phyloP scores from a whole-genome alignment of 169 alveolate genomes.

The Plasmodium vinckei region DNA sequence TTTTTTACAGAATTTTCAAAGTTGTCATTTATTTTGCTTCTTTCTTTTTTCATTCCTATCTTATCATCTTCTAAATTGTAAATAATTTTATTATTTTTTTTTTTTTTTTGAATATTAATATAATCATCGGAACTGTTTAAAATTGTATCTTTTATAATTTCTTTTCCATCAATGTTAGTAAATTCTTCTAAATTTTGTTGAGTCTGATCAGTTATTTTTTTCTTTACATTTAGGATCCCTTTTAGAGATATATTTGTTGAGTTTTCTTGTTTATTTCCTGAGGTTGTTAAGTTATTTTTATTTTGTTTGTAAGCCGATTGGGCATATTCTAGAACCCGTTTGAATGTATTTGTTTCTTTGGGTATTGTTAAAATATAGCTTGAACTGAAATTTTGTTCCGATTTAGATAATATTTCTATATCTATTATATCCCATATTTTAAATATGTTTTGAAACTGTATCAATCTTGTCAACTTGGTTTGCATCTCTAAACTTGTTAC shows the following conservation, averaged over 20 bases:
- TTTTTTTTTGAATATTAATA: neutral
- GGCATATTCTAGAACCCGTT: neutral
- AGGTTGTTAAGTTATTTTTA: neutral
- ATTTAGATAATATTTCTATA: constrained; percentile 15
- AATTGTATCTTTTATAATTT: neutral
- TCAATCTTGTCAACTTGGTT: neutral
- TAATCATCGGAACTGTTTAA: neutral
- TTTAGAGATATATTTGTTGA: neutral
- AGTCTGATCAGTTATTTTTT: neutral
- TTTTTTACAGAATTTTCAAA: constrained; percentile 8
- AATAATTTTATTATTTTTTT: neutral
- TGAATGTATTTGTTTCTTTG: constrained; percentile 16
- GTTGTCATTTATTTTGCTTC: neutral
- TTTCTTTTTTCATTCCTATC: neutral
- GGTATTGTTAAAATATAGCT: constrained; percentile 52
- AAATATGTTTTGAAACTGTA: constrained; percentile 19
- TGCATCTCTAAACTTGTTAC: neutral
- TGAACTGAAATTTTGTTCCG: constrained; percentile 24
- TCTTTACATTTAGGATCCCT: neutral
- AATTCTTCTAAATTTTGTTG: neutral
- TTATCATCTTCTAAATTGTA: neutral
- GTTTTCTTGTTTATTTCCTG: neutral
- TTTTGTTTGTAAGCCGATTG: neutral
- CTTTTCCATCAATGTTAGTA: neutral
- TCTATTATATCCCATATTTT: constrained; percentile 75